phyloP scores from a whole-genome alignment of 306 rosid species.

The Corylus avellana region DNA sequence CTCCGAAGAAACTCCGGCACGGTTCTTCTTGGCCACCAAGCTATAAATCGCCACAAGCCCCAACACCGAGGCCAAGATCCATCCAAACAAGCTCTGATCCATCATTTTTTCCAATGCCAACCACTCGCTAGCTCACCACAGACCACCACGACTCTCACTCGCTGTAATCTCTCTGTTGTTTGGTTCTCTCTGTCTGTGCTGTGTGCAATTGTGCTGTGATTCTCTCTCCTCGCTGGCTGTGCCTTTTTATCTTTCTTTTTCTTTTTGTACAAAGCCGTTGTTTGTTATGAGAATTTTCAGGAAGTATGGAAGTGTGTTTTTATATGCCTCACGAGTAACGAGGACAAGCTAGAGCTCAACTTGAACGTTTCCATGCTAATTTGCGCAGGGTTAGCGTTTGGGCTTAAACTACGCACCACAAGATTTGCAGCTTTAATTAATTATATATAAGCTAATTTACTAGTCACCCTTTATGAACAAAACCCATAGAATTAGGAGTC shows the following conservation, averaged over 20 bases:
- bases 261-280: conserved; percentile 16
- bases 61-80: conserved; percentile 46
- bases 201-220: conserved; percentile 9
- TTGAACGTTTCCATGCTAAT: background rate
- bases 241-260: background rate
- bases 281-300: background rate
- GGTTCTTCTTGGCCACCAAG: conserved; percentile 29
- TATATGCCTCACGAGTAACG: conserved; percentile 3
- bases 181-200: background rate
- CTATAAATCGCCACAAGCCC: conserved; percentile 42
- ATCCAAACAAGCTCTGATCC: conserved; percentile 50
- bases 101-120: conserved; percentile 41
- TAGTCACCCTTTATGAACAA: no score
- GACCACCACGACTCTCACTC: conserved; percentile 17
- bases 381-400: background rate
- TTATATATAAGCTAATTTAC: no score
- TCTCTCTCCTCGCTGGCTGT: conserved; percentile 12
- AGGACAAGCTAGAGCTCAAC: conserved; percentile 19
- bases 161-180: background rate
- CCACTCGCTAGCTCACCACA: conserved; percentile 26
- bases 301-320: background rate
- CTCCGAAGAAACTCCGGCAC: conserved; percentile 21
- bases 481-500: no score
- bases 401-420: conserved; percentile 11
- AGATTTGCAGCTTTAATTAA: background rate